Evolutionary conservation across 2,329 filamentous ascomycete genomes (phyloP), one percentile per base, ranked within the genome.

Genomic region (Aspergillus arachidicola): DNA sequence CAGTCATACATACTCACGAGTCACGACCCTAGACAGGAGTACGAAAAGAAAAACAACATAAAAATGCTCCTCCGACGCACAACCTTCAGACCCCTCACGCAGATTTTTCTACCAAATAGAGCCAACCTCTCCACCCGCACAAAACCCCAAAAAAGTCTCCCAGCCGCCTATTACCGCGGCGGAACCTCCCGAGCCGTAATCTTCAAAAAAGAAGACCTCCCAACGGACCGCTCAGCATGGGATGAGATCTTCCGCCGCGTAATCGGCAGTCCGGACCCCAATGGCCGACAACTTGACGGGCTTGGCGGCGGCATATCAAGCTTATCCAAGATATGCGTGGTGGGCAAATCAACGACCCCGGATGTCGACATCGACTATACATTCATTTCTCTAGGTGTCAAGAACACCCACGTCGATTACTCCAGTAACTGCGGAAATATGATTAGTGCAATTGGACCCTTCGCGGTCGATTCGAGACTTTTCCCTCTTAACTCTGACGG

Each of bases 381-480:
- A 0, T 93, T 93, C 72, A 85, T 89, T 1, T 87, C 89, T 45
- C 80, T 92, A 7, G 89, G 89, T 3, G 84, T 92, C 59, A 84
- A 84, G 58, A 83, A 89, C 68, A 79, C 80, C 5, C 77, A 80
- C 36, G 82, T 93, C 2, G 90, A 92, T 70, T 84, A 86, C 69
- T 86, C 87, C 0, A 87, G 89, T 28, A 93, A 92, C 69, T 92
- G 90, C 72, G 90, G 90, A n/a, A 92, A 92, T 73, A 90, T 93
- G 88, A 86, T 82, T 6, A 83, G 85, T 46, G 84, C 87, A 0
- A 84, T 92, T 53, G 91, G 89, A 0, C 89, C 90, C 0, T 89
- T 86, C 71, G 87, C 87, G 2, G 79, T 88, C 72, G 78, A 92
- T 77, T 75, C 82, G 28, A 80, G 84, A 3, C 65, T 89, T 1